phyloP scores from a whole-genome alignment of 1,139 yeast species.

The Geotrichum siamense region DNA sequence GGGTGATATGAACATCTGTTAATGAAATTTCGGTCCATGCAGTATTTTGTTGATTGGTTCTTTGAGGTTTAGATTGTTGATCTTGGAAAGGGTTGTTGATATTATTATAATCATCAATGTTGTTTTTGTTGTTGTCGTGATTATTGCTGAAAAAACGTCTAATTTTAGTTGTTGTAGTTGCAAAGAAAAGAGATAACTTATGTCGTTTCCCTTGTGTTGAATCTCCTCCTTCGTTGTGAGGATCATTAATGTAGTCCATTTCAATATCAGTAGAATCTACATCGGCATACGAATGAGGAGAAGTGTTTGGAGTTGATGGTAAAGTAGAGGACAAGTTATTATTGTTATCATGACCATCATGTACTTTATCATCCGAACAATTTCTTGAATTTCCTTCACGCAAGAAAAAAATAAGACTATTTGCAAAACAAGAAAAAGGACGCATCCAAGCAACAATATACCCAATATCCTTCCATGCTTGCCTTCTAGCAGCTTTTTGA shows the following conservation, averaged over 20 bases:
- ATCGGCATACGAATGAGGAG: background rate
- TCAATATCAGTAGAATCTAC: constrained; percentile 7
- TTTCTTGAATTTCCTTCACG: too few species aligned
- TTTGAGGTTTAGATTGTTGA: too few species aligned
- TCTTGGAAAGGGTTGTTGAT: too few species aligned
- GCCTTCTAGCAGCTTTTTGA: background rate
- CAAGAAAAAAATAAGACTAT: constrained; percentile 63
- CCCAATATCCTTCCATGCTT: background rate
- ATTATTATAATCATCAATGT: background rate
- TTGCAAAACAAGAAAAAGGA: constrained; percentile 74
- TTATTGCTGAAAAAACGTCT: background rate
- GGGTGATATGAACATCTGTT: too few species aligned
- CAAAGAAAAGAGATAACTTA: background rate
- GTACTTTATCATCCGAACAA: too few species aligned
- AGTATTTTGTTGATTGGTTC: background rate
- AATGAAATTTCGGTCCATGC: background rate
- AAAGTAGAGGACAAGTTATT: too few species aligned
- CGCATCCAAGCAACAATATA: constrained; percentile 44
- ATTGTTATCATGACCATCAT: too few species aligned
- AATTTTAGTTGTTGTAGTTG: background rate
- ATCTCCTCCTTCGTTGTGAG: background rate
- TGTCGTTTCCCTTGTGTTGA: background rate
- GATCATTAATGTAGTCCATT: constrained; percentile 11
- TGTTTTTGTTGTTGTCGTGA: background rate
- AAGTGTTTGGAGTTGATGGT: too few species aligned